Conservation (phyloP, 352 stramenopile species). For the Phytophthora sojae region DNA sequence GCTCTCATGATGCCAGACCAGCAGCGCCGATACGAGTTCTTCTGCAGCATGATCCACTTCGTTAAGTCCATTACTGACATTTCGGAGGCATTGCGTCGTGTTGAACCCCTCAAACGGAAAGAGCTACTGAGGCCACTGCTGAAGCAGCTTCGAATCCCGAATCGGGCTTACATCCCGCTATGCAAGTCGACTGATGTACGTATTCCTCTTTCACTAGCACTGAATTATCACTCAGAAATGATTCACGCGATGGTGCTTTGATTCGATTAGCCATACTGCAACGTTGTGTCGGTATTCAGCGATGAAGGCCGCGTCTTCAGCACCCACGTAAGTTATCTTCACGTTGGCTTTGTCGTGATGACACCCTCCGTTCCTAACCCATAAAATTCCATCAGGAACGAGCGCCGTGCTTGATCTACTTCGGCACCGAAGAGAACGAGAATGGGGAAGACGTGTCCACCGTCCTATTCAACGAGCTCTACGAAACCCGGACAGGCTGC, state of each 20-base stretch:
- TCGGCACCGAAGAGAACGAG: slow-evolving; percentile 64
- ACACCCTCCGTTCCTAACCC: not conserved
- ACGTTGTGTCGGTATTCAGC: slow-evolving; percentile 61
- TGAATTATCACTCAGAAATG: not conserved
- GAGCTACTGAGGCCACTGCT: slow-evolving; percentile 55
- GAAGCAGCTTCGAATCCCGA: slow-evolving; percentile 59
- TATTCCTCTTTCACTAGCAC: not conserved
- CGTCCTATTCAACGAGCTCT: slow-evolving; percentile 68
- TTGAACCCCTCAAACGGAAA: slow-evolving; percentile 76
- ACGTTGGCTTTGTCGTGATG: not conserved
- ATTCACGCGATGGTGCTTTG: not conserved
- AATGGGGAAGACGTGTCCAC: slow-evolving; percentile 65
- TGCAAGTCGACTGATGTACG: slow-evolving; percentile 84
- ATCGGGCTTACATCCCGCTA: slow-evolving; percentile 76
- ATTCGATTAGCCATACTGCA: slow-evolving; percentile 59
- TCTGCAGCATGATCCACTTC: slow-evolving; percentile 83
- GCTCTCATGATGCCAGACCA: slow-evolving; percentile 42
- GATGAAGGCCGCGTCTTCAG: slow-evolving; percentile 82
- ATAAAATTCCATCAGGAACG: slow-evolving; percentile 51
- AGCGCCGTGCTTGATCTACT: slow-evolving; percentile 78
- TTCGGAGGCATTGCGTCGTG: slow-evolving; percentile 70
- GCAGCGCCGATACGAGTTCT: slow-evolving; percentile 77
- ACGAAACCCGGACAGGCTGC: slow-evolving; percentile 42
- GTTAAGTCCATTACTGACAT: slow-evolving; percentile 86
- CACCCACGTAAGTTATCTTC: slow-evolving; percentile 58